Evolutionary conservation across 139 green algal species (phyloP).

Genomic region (Pseudopediastrum boryanum): DNA sequence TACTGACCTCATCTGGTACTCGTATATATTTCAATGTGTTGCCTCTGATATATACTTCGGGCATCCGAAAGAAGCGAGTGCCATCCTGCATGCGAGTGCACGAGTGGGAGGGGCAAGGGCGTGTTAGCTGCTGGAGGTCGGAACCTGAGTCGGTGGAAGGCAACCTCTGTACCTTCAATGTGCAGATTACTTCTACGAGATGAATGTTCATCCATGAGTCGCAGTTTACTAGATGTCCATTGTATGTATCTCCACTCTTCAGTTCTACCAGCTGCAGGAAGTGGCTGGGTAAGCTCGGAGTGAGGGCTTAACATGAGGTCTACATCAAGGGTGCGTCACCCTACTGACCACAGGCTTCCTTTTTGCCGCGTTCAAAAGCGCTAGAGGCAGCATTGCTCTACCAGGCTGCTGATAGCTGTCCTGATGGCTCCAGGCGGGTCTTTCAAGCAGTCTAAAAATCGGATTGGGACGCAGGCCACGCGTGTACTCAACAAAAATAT

Average conservation of each 20-base stretch:
- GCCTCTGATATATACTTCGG: conserved; percentile 93
- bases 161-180: conserved; percentile 75
- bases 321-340: background rate
- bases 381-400: conserved; percentile 82
- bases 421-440: background rate
- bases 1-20: conserved; percentile 91
- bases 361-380: conserved; percentile 86
- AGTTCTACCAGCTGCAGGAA: conserved; percentile 91
- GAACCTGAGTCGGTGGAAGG: background rate
- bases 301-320: background rate
- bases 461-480: too few relatives aligned
- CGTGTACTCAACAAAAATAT: too few relatives aligned
- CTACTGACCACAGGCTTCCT: conserved; percentile 83
- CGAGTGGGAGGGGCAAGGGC: background rate
- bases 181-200: conserved; percentile 97
- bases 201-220: conserved; percentile 99
- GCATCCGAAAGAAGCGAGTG: conserved; percentile 95
- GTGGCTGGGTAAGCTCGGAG: background rate
- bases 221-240: conserved; percentile 94
- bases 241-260: conserved; percentile 99
- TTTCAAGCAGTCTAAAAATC: too few relatives aligned
- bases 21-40: conserved; percentile 99
- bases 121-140: background rate
- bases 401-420: background rate
- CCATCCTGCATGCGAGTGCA: conserved; percentile 74